Conservation (phyloP, 2,329 filamentous ascomycete species). For the Tolypocladium tropicale region DNA sequence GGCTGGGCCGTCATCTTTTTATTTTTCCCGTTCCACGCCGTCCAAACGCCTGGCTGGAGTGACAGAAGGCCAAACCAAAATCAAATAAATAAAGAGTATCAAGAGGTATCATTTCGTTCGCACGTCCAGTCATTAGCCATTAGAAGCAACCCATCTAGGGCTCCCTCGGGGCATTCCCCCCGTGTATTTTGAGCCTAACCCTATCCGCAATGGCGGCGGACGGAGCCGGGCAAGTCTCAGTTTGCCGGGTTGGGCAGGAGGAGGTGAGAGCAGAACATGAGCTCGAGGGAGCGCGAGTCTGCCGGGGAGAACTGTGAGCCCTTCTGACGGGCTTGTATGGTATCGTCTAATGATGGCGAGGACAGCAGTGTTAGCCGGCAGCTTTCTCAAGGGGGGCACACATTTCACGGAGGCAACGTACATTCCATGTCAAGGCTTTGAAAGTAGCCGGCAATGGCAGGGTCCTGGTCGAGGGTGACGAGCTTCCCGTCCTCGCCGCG, state of each 20-base stretch:
- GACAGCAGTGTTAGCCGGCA: neutral
- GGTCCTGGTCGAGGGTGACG: conserved; percentile 34
- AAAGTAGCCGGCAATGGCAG: conserved; percentile 40
- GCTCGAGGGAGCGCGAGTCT: conserved; percentile 39
- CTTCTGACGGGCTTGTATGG: conserved; percentile 33
- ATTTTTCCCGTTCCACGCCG: neutral
- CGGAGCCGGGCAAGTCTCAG: neutral
- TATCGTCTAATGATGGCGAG: conserved; percentile 16
- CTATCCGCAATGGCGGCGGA: neutral
- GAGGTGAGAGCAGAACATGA: conserved; percentile 38
- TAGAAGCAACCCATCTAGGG: neutral
- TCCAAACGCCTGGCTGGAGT: neutral
- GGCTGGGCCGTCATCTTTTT: neutral
- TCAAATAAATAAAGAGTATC: no score
- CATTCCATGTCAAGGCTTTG: conserved; percentile 45
- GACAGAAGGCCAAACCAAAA: neutral
- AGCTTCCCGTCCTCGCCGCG: conserved; percentile 38
- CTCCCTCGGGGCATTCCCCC: neutral
- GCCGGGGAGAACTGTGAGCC: conserved; percentile 39
- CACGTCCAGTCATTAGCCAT: conserved; percentile 20
- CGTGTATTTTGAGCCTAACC: neutral
- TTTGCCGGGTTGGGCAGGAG: conserved; percentile 25
- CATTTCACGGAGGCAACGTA: conserved; percentile 24
- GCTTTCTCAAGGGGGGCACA: neutral
- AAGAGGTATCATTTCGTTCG: conserved; percentile 15